These are phyloP conservation scores for Pythium aquatile DNA, from an alignment of 352 stramenopile species.

Conservation along the genomic window DNA sequence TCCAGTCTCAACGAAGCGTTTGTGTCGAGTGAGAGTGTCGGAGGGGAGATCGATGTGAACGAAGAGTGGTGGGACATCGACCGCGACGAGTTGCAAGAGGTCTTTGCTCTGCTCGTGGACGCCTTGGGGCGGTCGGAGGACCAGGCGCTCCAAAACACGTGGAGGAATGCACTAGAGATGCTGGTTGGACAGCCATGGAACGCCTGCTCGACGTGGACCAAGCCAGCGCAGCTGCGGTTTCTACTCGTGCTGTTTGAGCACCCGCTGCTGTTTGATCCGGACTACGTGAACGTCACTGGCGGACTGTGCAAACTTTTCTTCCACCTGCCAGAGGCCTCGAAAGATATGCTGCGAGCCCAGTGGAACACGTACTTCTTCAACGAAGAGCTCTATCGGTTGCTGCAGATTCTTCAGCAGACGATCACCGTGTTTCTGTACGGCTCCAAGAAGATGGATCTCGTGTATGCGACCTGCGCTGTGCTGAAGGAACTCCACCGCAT, in stretches of 20 bases:
- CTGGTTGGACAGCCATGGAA: conserved; percentile 76
- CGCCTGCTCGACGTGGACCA: conserved; percentile 67
- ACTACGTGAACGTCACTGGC: conserved; percentile 70
- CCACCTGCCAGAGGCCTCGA: conserved; percentile 47
- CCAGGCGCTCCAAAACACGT: conserved; percentile 62
- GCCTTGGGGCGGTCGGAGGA: conserved; percentile 36
- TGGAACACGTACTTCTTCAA: conserved; percentile 53
- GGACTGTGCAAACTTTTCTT: conserved; percentile 72
- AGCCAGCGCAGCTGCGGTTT: conserved; percentile 44
- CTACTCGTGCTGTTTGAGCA: conserved; percentile 76
- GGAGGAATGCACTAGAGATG: conserved; percentile 64
- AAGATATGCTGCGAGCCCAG: conserved; percentile 48
- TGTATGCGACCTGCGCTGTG: conserved; percentile 68
- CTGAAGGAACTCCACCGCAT: conserved; percentile 67
- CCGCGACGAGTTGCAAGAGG: conserved; percentile 35
- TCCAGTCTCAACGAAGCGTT: conserved; percentile 55
- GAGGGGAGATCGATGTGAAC: conserved; percentile 15
- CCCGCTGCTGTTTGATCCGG: conserved; percentile 70
- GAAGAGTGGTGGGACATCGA: conserved; percentile 58
- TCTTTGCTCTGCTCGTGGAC: conserved; percentile 45
- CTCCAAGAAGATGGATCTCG: conserved; percentile 67
- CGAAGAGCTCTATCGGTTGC: conserved; percentile 60
- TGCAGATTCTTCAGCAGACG: conserved; percentile 72
- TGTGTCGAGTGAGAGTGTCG: background rate
- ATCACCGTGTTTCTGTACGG: conserved; percentile 79